Evolutionary conservation across 2,329 filamentous ascomycete genomes (phyloP).

Genomic region (Apiospora kogelbergensis): DNA sequence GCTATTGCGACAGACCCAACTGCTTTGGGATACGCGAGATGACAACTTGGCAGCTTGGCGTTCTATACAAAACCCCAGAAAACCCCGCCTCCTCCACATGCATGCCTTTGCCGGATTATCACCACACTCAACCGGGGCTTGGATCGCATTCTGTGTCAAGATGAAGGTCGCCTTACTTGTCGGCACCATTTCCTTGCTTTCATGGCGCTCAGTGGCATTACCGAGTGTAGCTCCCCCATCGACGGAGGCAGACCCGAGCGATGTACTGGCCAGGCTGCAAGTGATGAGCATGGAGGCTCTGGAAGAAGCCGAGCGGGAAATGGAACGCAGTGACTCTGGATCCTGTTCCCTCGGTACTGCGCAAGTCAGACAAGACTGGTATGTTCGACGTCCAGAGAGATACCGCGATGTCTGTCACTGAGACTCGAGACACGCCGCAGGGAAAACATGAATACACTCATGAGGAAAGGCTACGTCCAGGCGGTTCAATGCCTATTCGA

Average conservation of each 20-base stretch:
- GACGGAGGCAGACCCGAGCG: neutral
- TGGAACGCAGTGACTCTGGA: neutral
- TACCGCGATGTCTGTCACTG: neutral
- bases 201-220: neutral
- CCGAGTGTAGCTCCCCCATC: neutral
- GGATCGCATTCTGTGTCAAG: neutral
- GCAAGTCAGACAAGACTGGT: neutral
- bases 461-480: slow-evolving; percentile 32
- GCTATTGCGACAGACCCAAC: neutral
- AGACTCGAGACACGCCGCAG: neutral
- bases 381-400: neutral
- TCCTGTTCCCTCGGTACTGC: neutral
- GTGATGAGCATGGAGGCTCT: neutral
- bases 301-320: neutral
- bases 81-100: too few species aligned
- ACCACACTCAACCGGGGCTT: too few species aligned
- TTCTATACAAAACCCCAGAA: too few species aligned
- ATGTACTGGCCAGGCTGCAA: neutral
- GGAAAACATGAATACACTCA: neutral
- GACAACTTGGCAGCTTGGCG: neutral
- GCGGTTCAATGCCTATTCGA: slow-evolving; percentile 39
- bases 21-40: neutral
- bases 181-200: neutral
- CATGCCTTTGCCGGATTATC: too few species aligned
- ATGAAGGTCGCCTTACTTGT: neutral